Evolutionary conservation across 192 early-diverging fungal species (phyloP).

Genomic region (Backusella liffmaniae): DNA sequence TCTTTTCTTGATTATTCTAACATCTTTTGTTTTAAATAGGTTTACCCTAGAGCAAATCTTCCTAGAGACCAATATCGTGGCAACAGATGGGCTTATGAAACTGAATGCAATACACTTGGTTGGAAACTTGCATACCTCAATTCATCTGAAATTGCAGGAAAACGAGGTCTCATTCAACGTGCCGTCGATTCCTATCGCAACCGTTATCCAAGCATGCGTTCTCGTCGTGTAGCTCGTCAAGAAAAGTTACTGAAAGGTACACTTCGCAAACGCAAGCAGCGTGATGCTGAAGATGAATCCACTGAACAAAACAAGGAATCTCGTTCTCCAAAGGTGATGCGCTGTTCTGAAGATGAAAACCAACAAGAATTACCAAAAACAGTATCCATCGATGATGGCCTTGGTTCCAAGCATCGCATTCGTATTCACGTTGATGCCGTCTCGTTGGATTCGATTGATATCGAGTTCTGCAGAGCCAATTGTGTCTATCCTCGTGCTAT

Average conservation of each 20-base stretch:
- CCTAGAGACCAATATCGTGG: conserved; percentile 64
- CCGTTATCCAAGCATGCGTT: conserved; percentile 65
- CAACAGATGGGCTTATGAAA: conserved; percentile 84
- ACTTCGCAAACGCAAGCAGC: conserved; percentile 44
- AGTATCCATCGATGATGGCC: conserved; percentile 28
- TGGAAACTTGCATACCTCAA: conserved; percentile 86
- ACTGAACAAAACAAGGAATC: not conserved
- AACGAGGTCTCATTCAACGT: conserved; percentile 77
- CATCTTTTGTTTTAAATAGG: conserved; percentile 11
- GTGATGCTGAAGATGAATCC: conserved; percentile 23
- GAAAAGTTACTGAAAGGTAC: conserved; percentile 67
- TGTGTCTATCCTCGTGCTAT: conserved; percentile 55
- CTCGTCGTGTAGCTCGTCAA: conserved; percentile 69
- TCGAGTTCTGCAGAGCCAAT: conserved; percentile 50
- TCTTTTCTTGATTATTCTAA: not conserved
- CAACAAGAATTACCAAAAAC: conserved; percentile 19
- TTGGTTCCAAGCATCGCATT: conserved; percentile 37
- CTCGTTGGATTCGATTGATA: conserved; percentile 34
- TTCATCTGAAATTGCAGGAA: conserved; percentile 56
- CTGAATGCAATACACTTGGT: conserved; percentile 77
- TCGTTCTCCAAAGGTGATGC: not conserved
- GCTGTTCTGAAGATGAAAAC: not conserved
- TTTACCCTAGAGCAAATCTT: conserved; percentile 78
- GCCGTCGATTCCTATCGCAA: conserved; percentile 84
- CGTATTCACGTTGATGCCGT: conserved; percentile 51